Evolutionary conservation across 345 rosid species (phyloP), one percentile per base, ranked within the genome.

Genomic region (Dimocarpus longan): DNA sequence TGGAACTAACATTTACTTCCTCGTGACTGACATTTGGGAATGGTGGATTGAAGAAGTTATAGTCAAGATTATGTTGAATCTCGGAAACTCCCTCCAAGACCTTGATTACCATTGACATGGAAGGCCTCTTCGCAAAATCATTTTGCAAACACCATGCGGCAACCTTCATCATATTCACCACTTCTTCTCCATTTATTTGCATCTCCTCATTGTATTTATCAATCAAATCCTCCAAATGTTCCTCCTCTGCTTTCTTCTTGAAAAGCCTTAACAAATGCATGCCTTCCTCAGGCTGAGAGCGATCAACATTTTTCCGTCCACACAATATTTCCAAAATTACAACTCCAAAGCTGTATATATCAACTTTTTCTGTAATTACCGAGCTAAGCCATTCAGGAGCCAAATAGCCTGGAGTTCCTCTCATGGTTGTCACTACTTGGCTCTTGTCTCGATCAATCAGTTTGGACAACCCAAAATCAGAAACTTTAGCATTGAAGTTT

Each of bases 271-370:
- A 76, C 60, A 81, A 68, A 71, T 81, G 69, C 75, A 54, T 37
- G 1, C 74, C 82, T 70, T 83, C 82, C 19, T 75, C 79, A 3
- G 64, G 70, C 54, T 37, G 24, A 10, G 71, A 81, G 32, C 77
- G 19, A 18, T 76, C 80, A 1, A 81, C 19, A 56, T 57, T 78
- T 74, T 59, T 85, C 24, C 72, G 71, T 8, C 84, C 76, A 9
- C 86, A 80, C 42, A 71, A 28, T 39, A 85, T 69, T 76, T 80
- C 82, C 63, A 83, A 37, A 16, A 82, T 44, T 10, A 85, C 84
- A 26, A 80, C 78, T 3, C 86, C 82, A 72, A 85, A 85, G 74
- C 84, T 78, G 8, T 85, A 85, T 3, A 75, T 77, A 70, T 85
- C 88, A 9, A 66, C 88, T 66, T 85, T 80, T 56, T 78, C 77